A percentile compares a stretch with the other conserved stretches of the same genome.
These are phyloP conservation scores for Puccinia sorghi DNA, from an alignment of 1,284 basidiomycete genomes.

Conservation along the genomic window DNA sequence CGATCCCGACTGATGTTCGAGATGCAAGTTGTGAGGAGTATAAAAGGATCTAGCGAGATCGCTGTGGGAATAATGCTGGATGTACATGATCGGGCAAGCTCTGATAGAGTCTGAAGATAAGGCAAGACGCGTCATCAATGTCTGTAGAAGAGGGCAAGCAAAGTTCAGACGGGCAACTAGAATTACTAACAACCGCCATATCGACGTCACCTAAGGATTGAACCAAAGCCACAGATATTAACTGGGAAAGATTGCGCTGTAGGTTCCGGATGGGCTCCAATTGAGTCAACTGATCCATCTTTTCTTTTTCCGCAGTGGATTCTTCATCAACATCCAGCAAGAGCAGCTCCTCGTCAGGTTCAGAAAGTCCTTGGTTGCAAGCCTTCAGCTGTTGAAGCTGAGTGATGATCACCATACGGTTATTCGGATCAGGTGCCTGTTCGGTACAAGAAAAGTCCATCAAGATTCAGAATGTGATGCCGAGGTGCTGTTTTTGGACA, in stretches of 20 bases:
- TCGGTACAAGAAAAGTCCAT: slow-evolving; percentile 10
- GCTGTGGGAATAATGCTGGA: slow-evolving; percentile 35
- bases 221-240: slow-evolving; percentile 52
- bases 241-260: slow-evolving; percentile 46
- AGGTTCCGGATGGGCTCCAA: slow-evolving; percentile 51
- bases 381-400: slow-evolving; percentile 55
- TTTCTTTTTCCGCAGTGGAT: slow-evolving; percentile 38
- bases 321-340: slow-evolving; percentile 54
- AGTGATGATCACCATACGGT: slow-evolving; percentile 51
- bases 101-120: slow-evolving; percentile 17
- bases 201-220: slow-evolving; percentile 52
- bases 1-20: slow-evolving; percentile 27
- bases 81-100: slow-evolving; percentile 31
- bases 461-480: slow-evolving; percentile 50
- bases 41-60: slow-evolving; percentile 28
- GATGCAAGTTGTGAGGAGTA: slow-evolving; percentile 26
- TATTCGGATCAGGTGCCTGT: slow-evolving; percentile 37
- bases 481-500: slow-evolving; percentile 35
- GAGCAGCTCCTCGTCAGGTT: slow-evolving; percentile 55
- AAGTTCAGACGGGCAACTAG: not conserved
- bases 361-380: slow-evolving; percentile 54
- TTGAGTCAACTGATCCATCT: slow-evolving; percentile 42
- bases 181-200: slow-evolving; percentile 51
- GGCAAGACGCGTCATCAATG: not conserved
- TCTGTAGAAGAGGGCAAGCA: not conserved